Conservation (phyloP, 2,329 filamentous ascomycete genomes). For the Penicillium brevicompactum region DNA sequence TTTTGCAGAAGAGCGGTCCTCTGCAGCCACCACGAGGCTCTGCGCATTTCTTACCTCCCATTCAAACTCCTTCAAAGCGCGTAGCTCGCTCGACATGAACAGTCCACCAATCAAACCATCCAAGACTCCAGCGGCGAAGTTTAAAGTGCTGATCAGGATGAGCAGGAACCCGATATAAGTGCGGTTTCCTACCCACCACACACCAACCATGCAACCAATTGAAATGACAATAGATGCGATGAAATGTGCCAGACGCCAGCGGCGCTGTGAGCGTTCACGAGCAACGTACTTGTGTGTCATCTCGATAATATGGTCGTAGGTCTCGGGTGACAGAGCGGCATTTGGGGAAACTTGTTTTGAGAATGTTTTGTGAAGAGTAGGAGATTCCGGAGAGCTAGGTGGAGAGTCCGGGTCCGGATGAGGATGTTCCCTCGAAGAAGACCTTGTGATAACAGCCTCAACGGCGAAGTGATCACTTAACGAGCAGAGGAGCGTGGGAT, state of each 20-base stretch:
- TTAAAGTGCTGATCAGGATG: slow-evolving; percentile 76
- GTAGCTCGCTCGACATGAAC: slow-evolving; percentile 82
- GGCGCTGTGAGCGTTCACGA: slow-evolving; percentile 73
- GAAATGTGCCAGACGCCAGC: slow-evolving; percentile 75
- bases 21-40: slow-evolving; percentile 23
- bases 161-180: slow-evolving; percentile 80
- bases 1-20: slow-evolving; percentile 1
- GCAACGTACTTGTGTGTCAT: slow-evolving; percentile 68
- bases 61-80: slow-evolving; percentile 84
- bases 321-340: slow-evolving; percentile 47
- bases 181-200: slow-evolving; percentile 76
- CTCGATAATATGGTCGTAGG: slow-evolving; percentile 72
- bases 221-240: slow-evolving; percentile 65
- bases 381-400: slow-evolving; percentile 9
- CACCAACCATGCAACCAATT: slow-evolving; percentile 73
- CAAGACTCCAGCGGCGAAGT: slow-evolving; percentile 72
- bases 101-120: slow-evolving; percentile 84
- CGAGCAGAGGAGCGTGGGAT: slow-evolving; percentile 79
- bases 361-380: slow-evolving; percentile 16
- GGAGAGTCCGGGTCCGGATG: slow-evolving; percentile 3
- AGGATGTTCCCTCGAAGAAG: slow-evolving; percentile 5
- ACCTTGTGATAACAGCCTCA: slow-evolving; percentile 70
- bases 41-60: slow-evolving; percentile 82
- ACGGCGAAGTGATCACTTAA: slow-evolving; percentile 95
- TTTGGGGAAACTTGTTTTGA: slow-evolving; percentile 26